Percentiles rank a stretch among this genome's conserved stretches.
Conservation (phyloP, 2,329 filamentous ascomycete species). For the Colletotrichum acutatum region DNA sequence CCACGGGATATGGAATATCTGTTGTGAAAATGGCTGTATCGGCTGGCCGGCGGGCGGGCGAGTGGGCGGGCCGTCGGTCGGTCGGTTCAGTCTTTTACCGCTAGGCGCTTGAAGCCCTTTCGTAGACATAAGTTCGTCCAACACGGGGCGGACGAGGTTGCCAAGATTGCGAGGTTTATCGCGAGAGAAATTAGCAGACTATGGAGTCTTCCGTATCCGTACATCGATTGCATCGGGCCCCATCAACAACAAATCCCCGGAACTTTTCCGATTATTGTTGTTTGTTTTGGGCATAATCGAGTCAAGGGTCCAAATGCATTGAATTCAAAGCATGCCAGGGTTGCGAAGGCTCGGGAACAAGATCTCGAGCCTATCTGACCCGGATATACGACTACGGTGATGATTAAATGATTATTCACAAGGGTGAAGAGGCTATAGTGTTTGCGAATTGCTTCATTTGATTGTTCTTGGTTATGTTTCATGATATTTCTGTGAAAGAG, state of each 20-base stretch:
- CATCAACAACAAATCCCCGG: not conserved
- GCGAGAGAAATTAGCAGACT: not conserved
- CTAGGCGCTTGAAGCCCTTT: not conserved
- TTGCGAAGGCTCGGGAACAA: no score
- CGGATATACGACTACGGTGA: not conserved
- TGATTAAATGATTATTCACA: no score
- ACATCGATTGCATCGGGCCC: no score
- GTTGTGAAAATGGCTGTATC: no score
- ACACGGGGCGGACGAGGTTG: not conserved
- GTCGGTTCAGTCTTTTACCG: no score
- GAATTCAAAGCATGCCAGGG: no score
- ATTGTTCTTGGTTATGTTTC: not conserved
- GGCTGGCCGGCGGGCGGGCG: no score
- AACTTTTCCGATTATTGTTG: not conserved
- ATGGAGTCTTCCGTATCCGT: not conserved
- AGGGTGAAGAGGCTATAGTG: not conserved
- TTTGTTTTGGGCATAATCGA: not conserved
- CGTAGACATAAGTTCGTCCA: not conserved
- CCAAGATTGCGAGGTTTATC: not conserved
- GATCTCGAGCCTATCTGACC: not conserved
- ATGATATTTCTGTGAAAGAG: not conserved
- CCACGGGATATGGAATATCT: no score
- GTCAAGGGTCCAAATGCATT: no score
- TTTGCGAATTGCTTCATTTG: constrained; percentile 13
- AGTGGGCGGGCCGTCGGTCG: no score